Percentiles rank a stretch among this genome's conserved stretches.
phyloP scores from a whole-genome alignment of 192 early-diverging fungal species.

The Spinellus fusiger region DNA sequence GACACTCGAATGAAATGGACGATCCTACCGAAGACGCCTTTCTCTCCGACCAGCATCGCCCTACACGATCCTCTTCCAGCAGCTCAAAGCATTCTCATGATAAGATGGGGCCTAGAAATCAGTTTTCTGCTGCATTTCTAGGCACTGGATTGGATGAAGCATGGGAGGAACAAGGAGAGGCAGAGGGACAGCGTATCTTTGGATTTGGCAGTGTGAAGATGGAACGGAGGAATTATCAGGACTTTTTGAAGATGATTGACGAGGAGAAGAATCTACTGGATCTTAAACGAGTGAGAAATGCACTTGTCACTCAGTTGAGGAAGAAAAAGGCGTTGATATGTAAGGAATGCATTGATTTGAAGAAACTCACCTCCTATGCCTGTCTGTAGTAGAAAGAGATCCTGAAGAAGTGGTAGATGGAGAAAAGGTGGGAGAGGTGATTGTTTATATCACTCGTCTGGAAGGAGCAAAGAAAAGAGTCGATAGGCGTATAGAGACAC shows the following conservation, averaged over 20 bases:
- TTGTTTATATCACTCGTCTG: constrained; percentile 71
- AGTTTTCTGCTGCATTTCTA: constrained; percentile 17
- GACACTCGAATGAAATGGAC: constrained; percentile 51
- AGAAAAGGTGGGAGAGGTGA: constrained; percentile 63
- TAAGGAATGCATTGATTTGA: constrained; percentile 15
- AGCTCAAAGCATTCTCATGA: neutral
- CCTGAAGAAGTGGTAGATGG: constrained; percentile 78
- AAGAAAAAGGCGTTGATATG: constrained; percentile 54
- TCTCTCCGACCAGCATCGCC: neutral
- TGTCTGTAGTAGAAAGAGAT: constrained; percentile 50
- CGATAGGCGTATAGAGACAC: constrained; percentile 60
- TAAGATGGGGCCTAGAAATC: constrained; percentile 10
- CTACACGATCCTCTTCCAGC: neutral
- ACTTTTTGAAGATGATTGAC: constrained; percentile 70
- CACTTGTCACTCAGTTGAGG: constrained; percentile 68
- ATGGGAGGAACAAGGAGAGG: constrained; percentile 1
- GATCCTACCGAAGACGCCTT: constrained; percentile 1
- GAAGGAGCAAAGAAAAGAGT: constrained; percentile 64
- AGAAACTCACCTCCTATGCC: constrained; percentile 3
- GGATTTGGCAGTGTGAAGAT: constrained; percentile 11
- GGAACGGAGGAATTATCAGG: constrained; percentile 52
- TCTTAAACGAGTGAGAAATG: constrained; percentile 60
- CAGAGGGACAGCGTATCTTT: constrained; percentile 4
- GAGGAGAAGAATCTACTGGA: constrained; percentile 55
- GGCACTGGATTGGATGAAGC: neutral